Percentiles rank a stretch among this genome's conserved stretches.
Conservation (phyloP, 345 rosid species). For the Moringa oleifera region DNA sequence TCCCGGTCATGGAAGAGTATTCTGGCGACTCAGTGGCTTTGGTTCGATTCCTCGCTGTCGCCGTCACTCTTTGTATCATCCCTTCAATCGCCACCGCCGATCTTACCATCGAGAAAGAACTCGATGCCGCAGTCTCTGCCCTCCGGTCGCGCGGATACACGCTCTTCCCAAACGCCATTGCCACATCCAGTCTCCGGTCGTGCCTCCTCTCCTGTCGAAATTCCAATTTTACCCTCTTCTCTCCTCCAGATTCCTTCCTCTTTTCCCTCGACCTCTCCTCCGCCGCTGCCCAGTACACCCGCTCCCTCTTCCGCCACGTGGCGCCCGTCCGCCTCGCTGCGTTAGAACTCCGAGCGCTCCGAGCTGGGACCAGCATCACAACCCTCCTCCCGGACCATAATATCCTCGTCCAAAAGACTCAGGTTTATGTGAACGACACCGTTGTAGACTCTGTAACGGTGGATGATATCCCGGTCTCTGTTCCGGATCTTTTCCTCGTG, state of each 20-base stretch:
- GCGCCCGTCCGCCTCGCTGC: constrained; percentile 18
- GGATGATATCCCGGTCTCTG: constrained; percentile 18
- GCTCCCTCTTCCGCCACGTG: constrained; percentile 26
- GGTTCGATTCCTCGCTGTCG: background rate
- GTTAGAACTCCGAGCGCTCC: constrained; percentile 16
- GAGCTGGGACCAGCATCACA: constrained; percentile 8
- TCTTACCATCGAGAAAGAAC: constrained; percentile 19
- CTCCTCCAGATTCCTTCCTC: constrained; percentile 27
- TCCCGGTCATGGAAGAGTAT: constrained; percentile 2
- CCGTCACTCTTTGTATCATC: background rate
- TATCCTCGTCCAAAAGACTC: constrained; percentile 5
- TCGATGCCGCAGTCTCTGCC: constrained; percentile 22
- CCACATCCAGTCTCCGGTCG: constrained; percentile 22
- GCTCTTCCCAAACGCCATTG: constrained; percentile 34
- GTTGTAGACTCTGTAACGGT: constrained; percentile 12
- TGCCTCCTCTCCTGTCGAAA: constrained; percentile 22
- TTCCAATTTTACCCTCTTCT: constrained; percentile 25
- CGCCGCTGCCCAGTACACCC: constrained; percentile 17
- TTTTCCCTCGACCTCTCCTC: constrained; percentile 31
- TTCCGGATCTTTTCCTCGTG: constrained; percentile 29
- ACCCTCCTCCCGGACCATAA: constrained; percentile 20
- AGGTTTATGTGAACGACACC: constrained; percentile 7
- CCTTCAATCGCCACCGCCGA: constrained; percentile 2
- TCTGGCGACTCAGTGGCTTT: background rate
- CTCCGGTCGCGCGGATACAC: constrained; percentile 30